These are phyloP conservation scores for Catenaria anguillulae DNA, from an alignment of 371 early-diverging fungal species.

Conservation along the genomic window DNA sequence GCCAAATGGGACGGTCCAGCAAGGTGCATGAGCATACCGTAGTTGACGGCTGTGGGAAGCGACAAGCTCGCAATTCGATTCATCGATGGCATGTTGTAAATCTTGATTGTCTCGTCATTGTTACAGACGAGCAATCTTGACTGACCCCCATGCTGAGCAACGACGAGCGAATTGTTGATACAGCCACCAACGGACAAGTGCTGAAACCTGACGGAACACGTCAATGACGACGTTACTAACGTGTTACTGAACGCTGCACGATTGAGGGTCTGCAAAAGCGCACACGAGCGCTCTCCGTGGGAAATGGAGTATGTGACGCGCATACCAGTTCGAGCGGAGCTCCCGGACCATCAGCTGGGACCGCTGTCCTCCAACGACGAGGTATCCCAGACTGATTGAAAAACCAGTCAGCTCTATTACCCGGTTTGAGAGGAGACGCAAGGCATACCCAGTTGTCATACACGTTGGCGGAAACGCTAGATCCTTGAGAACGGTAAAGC, in stretches of 20 bases:
- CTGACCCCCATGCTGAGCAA: constrained; percentile 45
- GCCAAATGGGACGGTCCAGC: too few relatives aligned
- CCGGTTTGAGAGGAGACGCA: too few relatives aligned
- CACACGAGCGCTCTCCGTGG: too few relatives aligned
- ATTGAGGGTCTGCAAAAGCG: too few relatives aligned
- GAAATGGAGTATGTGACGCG: too few relatives aligned
- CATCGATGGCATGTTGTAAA: constrained; percentile 57
- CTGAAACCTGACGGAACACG: constrained; percentile 33
- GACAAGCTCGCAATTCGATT: constrained; percentile 47
- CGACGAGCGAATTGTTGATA: constrained; percentile 80
- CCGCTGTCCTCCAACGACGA: constrained; percentile 81
- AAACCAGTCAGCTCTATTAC: constrained; percentile 1
- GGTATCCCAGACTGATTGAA: constrained; percentile 33
- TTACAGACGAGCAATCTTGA: constrained; percentile 68
- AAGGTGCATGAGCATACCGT: constrained; percentile 29
- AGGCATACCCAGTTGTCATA: constrained; percentile 43
- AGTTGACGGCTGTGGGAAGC: constrained; percentile 72
- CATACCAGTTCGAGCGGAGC: constrained; percentile 46
- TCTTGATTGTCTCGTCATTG: constrained; percentile 85
- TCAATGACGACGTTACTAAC: too few relatives aligned
- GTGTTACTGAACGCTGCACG: background rate
- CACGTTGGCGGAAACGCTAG: constrained; percentile 68
- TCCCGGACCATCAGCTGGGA: constrained; percentile 69
- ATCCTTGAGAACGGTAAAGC: constrained; percentile 40
- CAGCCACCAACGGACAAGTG: constrained; percentile 63